Evolutionary conservation across 140 eudicot genomes (phyloP).

Genomic region (Anethum foeniculum): DNA sequence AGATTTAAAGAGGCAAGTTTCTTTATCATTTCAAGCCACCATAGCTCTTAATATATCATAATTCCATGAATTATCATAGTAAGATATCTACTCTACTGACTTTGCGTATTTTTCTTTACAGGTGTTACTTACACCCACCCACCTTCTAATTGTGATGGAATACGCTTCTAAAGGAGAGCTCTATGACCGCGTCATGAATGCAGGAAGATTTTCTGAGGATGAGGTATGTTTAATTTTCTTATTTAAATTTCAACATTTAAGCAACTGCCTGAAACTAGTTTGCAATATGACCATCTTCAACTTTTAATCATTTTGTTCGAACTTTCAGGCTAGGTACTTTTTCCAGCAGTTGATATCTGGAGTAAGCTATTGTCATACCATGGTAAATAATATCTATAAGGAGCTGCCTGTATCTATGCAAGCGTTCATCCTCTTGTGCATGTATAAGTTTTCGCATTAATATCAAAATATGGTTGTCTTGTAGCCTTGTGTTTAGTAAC

Average conservation of each 20-base stretch:
- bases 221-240: slow-evolving; percentile 41
- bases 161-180: slow-evolving; percentile 98
- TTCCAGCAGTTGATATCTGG: slow-evolving; percentile 94
- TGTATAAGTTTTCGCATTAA: neutral
- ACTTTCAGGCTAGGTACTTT: slow-evolving; percentile 79
- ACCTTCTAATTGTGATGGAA: slow-evolving; percentile 93
- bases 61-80: neutral
- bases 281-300: neutral
- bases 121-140: slow-evolving; percentile 87
- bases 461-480: neutral
- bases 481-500: neutral
- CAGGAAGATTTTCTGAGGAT: slow-evolving; percentile 93
- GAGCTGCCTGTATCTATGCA: neutral
- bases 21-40: neutral
- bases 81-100: neutral
- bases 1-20: slow-evolving; percentile 48
- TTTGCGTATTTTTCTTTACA: neutral
- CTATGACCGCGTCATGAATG: slow-evolving; percentile 75
- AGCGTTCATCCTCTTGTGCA: neutral
- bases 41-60: neutral
- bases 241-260: neutral
- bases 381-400: slow-evolving; percentile 35
- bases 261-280: neutral
- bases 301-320: neutral
- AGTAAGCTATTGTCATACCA: slow-evolving; percentile 70